These are phyloP conservation scores for Yarrowia sp. DNA, from an alignment of 805 yeast genomes.

Conservation along the genomic window DNA sequence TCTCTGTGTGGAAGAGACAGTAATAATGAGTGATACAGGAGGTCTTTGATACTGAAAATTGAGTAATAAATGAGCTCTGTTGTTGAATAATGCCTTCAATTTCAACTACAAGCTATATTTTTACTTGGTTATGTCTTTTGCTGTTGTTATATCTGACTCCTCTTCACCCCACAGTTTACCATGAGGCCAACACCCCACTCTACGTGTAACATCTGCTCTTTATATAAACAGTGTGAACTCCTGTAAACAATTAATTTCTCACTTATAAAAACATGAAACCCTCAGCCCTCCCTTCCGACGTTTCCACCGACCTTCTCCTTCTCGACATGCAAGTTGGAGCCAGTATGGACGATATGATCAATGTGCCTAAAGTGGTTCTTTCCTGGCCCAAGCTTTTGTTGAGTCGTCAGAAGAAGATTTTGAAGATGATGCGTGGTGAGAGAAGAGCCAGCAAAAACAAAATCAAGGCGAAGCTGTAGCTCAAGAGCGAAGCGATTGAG, in stretches of 20 bases:
- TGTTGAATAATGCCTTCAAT: no score
- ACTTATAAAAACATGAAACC: neutral
- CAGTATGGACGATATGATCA: neutral
- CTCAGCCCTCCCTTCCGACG: neutral
- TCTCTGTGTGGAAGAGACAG: no score
- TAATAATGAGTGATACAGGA: no score
- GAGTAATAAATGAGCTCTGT: no score
- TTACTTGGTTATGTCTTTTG: no score
- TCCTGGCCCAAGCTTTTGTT: constrained; percentile 10
- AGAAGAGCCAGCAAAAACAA: neutral
- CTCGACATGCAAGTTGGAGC: constrained; percentile 15
- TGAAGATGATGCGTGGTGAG: neutral
- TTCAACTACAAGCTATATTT: no score
- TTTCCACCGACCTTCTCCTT: neutral
- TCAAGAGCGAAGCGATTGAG: neutral
- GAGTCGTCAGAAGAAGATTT: neutral
- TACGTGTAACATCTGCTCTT: neutral
- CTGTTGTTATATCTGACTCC: no score
- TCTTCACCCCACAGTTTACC: no score
- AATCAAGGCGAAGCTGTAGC: neutral
- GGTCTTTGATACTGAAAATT: no score
- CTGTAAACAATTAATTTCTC: no score
- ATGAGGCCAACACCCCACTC: neutral
- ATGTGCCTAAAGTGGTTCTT: neutral
- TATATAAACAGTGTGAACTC: no score